Evolutionary conservation across 129 eudicot genomes (phyloP), one percentile per base, ranked within the genome.

Genomic region (Flaveria trinervia): DNA sequence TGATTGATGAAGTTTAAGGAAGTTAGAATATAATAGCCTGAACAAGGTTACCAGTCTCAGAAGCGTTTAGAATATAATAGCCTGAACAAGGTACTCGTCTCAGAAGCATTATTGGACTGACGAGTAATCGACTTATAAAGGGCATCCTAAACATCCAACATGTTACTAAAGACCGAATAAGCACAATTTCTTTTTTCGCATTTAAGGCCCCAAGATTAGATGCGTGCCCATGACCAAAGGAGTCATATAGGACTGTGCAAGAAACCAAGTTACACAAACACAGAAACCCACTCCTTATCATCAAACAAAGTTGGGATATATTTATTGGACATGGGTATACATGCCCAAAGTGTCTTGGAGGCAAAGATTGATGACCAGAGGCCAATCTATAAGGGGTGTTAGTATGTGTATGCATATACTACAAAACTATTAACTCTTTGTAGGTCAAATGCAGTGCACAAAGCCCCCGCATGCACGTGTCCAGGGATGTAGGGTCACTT

Each of bases 101-200:
- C 28, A 25, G 33, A 28, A 7, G 36, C n/a, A 51, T 33, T 45
- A 61, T 76, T 36, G 51, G 80, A 51, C 73, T 25, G 64, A 67
- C 52, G 67, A 52, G 68, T 62, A 14, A 9, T 36, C 45, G 66
- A 39, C 46, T 67, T 77, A 36, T 20, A 77, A 36, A 54, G 23
- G 56, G 66, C 62, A 16, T 43, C 41, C 14, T 56, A 39, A 55
- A 59, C 57, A 41, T 73, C 4, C 7, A 73, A 44, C 33, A 56
- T 12, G 6, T 73, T 54, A 55, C 16, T 39, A 55, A 3, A 14
- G 39, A 22, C 22, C 52, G n/a, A 43, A 39, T 15, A 14, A 2
- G 62, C 6, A 44, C 12, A 2, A 3, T 23, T 59, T 59, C 5
- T 59, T 9, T 36, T 8, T 22, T 57, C n/a, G n/a, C 54, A 49